phyloP scores from a whole-genome alignment of 148 eudicot species.

The Camellia sinensis region DNA sequence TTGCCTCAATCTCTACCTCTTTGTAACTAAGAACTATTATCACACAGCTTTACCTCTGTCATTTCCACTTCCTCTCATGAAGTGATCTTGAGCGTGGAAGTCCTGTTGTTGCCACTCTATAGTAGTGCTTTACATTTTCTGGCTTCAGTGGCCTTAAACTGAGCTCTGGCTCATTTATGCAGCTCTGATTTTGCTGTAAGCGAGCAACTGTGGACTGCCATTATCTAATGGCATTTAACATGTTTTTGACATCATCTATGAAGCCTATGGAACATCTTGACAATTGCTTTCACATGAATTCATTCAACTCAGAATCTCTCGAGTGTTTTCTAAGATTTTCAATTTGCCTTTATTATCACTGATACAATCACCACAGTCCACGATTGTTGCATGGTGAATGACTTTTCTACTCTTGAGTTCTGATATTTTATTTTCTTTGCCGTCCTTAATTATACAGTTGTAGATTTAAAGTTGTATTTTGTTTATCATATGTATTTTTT shows the following conservation, averaged over 20 bases:
- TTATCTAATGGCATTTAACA: background rate
- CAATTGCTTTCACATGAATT: slow-evolving; percentile 1
- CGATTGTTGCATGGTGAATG: background rate
- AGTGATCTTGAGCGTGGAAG: background rate
- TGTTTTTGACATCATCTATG: background rate
- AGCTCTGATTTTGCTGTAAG: background rate
- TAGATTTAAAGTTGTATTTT: background rate
- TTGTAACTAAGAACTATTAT: too few species aligned
- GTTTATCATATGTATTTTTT: background rate
- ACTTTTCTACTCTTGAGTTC: slow-evolving; percentile 1
- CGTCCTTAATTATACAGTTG: background rate
- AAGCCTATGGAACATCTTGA: background rate
- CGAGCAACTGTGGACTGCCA: background rate
- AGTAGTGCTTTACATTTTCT: background rate
- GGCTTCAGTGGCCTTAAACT: background rate
- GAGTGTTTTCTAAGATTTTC: background rate
- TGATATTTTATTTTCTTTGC: slow-evolving; percentile 1
- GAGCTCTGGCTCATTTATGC: background rate
- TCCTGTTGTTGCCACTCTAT: background rate
- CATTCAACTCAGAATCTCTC: background rate
- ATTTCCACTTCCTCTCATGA: too few species aligned
- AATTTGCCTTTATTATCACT: background rate
- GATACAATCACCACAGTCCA: background rate
- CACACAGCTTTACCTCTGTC: too few species aligned
- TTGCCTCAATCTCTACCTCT: too few species aligned